These are phyloP conservation scores for Cubamyces sp. DNA, from an alignment of 768 basidiomycete species.

Conservation along the genomic window DNA sequence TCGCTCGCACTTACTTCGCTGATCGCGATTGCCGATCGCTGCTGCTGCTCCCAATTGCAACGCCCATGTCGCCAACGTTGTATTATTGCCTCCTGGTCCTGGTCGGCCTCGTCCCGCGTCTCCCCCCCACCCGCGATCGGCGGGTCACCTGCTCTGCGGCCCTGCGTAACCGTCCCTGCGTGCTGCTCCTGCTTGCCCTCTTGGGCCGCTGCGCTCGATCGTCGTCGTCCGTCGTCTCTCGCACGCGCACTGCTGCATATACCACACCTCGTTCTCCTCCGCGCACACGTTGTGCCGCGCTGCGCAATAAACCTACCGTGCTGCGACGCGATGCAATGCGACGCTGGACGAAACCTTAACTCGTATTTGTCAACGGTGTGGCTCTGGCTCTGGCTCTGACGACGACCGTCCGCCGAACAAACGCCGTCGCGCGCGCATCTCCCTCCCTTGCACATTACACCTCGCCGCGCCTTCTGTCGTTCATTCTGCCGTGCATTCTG, in stretches of 20 bases:
- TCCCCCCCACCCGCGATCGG: constrained; percentile 10
- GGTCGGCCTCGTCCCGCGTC: constrained; percentile 11
- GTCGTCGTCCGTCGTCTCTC: neutral
- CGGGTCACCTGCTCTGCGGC: constrained; percentile 19
- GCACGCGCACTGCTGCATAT: too few relatives aligned
- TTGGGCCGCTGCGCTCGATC: constrained; percentile 8
- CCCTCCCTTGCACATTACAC: neutral
- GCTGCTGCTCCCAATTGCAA: too few relatives aligned
- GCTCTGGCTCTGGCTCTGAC: neutral
- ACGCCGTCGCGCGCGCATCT: constrained; percentile 8
- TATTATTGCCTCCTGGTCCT: too few relatives aligned
- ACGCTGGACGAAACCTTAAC: too few relatives aligned
- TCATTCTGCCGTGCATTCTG: too few relatives aligned
- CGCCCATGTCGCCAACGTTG: neutral
- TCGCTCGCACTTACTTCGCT: constrained; percentile 11
- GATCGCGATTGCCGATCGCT: constrained; percentile 27
- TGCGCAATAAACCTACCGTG: constrained; percentile 7
- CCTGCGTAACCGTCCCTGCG: neutral
- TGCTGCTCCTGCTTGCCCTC: neutral
- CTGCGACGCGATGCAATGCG: neutral
- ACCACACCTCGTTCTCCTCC: neutral
- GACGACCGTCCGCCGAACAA: constrained; percentile 22
- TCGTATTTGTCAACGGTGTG: too few relatives aligned
- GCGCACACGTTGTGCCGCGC: constrained; percentile 15
- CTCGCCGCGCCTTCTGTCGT: constrained; percentile 3